Conservation (phyloP, 306 rosid genomes). For the Mimosa bimucronata region DNA sequence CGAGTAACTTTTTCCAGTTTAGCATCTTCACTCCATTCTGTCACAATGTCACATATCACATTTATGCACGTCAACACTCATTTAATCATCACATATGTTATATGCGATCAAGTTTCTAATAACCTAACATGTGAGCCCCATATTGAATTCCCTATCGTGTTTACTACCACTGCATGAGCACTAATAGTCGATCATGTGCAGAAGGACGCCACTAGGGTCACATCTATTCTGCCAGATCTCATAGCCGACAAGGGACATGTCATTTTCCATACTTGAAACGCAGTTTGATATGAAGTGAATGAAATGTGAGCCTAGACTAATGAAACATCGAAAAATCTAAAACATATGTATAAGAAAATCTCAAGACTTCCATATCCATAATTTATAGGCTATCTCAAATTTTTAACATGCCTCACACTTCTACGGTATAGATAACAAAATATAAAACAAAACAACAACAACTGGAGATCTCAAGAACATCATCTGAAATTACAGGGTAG, state of each 20-base stretch:
- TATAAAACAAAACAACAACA: not conserved
- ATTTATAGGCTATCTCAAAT: not conserved
- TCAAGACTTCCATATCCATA: not conserved
- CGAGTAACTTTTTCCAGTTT: not conserved
- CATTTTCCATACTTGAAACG: not conserved
- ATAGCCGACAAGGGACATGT: not conserved
- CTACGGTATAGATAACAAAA: not conserved
- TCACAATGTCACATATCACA: not conserved
- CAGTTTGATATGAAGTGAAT: not conserved
- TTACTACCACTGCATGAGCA: not conserved
- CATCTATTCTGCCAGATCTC: not conserved
- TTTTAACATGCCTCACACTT: not conserved
- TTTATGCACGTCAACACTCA: not conserved
- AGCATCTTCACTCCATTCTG: not conserved
- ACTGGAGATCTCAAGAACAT: not conserved
- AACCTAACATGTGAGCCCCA: not conserved
- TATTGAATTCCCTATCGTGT: not conserved
- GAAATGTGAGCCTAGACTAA: not conserved
- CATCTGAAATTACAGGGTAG: constrained; percentile 9
- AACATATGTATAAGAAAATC: not conserved
- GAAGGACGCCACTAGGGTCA: not conserved
- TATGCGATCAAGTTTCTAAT: not conserved
- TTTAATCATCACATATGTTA: not conserved
- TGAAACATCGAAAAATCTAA: not conserved
- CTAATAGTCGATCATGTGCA: not conserved